Percentiles rank a stretch among this genome's conserved stretches.
phyloP scores from a whole-genome alignment of 257 asterid genomes.

The Solanum chmielewskii region DNA sequence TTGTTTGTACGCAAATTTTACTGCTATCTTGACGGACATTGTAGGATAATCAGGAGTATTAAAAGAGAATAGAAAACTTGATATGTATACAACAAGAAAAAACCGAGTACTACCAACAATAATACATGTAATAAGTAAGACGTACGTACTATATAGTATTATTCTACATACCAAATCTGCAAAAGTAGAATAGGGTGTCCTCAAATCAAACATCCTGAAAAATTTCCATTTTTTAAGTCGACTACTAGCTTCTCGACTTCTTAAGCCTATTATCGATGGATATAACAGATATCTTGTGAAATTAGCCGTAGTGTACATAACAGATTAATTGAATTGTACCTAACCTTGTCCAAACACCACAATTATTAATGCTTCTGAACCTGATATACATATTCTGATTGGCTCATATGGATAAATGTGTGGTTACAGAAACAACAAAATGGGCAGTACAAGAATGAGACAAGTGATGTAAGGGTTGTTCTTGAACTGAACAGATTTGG shows the following conservation, averaged over 20 bases:
- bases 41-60: neutral
- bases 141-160: no score
- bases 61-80: no score
- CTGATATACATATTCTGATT: neutral
- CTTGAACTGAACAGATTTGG: slow-evolving; percentile 15
- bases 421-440: slow-evolving; percentile 6
- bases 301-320: no score
- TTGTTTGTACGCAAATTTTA: no score
- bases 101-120: neutral
- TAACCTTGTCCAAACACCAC: neutral
- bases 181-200: neutral
- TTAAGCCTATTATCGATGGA: no score
- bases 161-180: neutral
- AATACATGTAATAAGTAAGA: neutral
- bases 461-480: neutral
- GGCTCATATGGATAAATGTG: neutral
- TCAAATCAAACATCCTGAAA: neutral
- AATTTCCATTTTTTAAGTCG: neutral
- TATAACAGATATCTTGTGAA: no score
- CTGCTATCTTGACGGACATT: neutral
- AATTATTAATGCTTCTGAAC: neutral
- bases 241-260: neutral
- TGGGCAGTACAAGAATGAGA: neutral
- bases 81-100: neutral
- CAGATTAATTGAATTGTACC: neutral